Evolutionary conservation across 2,329 filamentous ascomycete genomes (phyloP).

Genomic region (Moelleriella libera): DNA sequence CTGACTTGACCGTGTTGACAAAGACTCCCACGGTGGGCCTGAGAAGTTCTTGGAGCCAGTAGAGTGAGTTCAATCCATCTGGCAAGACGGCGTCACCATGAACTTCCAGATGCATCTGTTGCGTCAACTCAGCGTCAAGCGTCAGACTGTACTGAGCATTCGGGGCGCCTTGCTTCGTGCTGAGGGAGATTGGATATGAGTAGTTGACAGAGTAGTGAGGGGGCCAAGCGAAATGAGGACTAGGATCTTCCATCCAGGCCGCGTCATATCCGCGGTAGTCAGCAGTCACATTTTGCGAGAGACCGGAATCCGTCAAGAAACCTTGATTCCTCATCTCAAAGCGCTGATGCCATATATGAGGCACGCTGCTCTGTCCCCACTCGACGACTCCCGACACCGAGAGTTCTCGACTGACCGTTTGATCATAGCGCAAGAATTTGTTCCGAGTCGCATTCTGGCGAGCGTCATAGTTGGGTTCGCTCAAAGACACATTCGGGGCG

Average conservation of each 20-base stretch:
- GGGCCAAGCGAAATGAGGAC: neutral
- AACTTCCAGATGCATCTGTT: conserved; percentile 24
- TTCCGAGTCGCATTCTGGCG: neutral
- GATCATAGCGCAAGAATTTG: conserved; percentile 16
- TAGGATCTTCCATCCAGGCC: neutral
- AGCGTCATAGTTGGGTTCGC: neutral
- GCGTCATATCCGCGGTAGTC: conserved; percentile 7
- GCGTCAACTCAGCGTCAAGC: conserved; percentile 20
- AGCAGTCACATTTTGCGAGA: conserved; percentile 21
- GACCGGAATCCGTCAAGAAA: conserved; percentile 21
- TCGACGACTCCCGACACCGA: conserved; percentile 25
- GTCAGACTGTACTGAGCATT: conserved; percentile 5
- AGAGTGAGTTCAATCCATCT: conserved; percentile 44
- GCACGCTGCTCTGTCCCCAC: neutral
- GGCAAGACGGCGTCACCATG: conserved; percentile 33
- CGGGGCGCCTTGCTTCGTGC: neutral
- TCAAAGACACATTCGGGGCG: neutral
- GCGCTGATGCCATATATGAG: conserved; percentile 38
- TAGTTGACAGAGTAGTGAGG: neutral
- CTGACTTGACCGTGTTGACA: conserved; percentile 39
- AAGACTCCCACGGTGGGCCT: conserved; percentile 8
- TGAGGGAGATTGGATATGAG: conserved; percentile 6
- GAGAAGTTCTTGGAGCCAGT: conserved; percentile 9
- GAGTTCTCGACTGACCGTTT: conserved; percentile 43
- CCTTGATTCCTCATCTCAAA: conserved; percentile 40